These are phyloP conservation scores for Schizosaccharomyces cryophilus DNA, from an alignment of 805 yeast species.

Conservation along the genomic window DNA sequence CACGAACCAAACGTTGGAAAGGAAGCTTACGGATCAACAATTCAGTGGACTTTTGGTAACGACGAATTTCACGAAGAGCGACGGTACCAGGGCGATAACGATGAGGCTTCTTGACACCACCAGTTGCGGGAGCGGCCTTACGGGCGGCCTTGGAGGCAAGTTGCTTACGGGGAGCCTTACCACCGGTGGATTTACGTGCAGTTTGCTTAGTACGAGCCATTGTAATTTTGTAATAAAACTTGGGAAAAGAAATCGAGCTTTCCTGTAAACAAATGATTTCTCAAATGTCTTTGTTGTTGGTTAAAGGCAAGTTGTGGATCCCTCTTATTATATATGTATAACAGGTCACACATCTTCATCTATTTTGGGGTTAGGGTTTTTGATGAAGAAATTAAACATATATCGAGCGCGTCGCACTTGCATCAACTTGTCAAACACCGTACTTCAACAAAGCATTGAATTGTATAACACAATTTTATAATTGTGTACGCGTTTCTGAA, in stretches of 20 bases:
- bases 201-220: slow-evolving; percentile 72
- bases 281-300: not conserved
- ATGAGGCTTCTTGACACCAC: slow-evolving; percentile 81
- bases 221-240: not conserved
- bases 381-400: not conserved
- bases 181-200: slow-evolving; percentile 77
- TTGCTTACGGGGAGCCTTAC: slow-evolving; percentile 83
- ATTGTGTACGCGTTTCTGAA: no score
- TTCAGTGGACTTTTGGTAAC: slow-evolving; percentile 92
- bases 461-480: no score
- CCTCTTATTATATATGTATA: no score
- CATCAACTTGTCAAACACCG: no score
- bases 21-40: slow-evolving; percentile 87
- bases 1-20: slow-evolving; percentile 90
- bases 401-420: not conserved
- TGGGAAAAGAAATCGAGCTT: not conserved
- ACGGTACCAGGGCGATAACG: slow-evolving; percentile 91
- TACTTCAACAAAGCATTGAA: no score
- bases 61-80: slow-evolving; percentile 89
- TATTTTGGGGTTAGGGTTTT: not conserved
- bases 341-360: not conserved
- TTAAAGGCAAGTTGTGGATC: not conserved
- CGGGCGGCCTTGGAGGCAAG: slow-evolving; percentile 78
- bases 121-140: slow-evolving; percentile 72
- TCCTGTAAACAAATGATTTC: no score